Percentiles rank a stretch among this genome's conserved stretches.
Evolutionary conservation across 495 filamentous ascomycete species (phyloP).

Genomic region (Friedmanniomyces endolithicus): DNA sequence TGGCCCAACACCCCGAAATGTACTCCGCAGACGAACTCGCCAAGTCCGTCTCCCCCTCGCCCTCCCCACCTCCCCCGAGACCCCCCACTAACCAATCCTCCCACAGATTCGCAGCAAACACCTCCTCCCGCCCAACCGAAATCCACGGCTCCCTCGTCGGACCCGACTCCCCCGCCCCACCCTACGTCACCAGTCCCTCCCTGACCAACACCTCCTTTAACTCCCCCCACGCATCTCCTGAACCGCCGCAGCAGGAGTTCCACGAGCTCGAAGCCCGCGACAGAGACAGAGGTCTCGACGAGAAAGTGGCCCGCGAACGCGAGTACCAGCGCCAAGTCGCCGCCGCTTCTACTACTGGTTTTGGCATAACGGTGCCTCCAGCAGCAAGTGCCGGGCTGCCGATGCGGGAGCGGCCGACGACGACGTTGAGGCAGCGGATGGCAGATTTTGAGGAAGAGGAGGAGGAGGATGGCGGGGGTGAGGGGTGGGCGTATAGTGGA

Average conservation of each 20-base stretch:
- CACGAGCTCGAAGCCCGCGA: constrained; percentile 1
- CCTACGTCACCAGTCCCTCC: background rate
- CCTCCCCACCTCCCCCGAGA: background rate
- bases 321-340: background rate
- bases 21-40: constrained; percentile 15
- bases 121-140: background rate
- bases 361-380: too few species aligned
- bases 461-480: background rate
- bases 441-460: constrained; percentile 5
- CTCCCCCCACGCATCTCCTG: background rate
- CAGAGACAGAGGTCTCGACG: background rate
- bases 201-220: background rate
- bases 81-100: background rate
- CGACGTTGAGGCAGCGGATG: too few species aligned
- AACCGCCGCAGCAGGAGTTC: background rate
- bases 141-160: background rate
- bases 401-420: too few species aligned
- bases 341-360: too few species aligned
- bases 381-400: background rate
- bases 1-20: constrained; percentile 17
- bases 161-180: background rate
- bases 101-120: background rate
- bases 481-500: constrained; percentile 5
- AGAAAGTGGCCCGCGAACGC: background rate
- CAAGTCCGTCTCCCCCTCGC: background rate